Evolutionary conservation across 1,284 basidiomycete genomes (phyloP), one percentile per base, ranked within the genome.

Genomic region (Austroboletus rostrupii): DNA sequence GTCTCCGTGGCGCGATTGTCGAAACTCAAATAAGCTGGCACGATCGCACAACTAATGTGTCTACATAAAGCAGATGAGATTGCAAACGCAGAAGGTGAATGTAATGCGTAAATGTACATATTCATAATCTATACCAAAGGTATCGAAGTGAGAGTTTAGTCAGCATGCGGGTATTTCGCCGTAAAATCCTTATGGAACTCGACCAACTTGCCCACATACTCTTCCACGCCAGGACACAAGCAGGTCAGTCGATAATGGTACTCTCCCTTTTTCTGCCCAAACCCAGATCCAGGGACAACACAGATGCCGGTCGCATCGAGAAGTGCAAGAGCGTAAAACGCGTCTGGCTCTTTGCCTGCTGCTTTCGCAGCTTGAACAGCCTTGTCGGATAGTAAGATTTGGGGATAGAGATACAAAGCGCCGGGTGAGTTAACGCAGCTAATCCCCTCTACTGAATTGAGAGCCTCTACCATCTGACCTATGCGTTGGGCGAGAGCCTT

Each of bases 261-360:
- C 61, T 92, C 87, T 31, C 87, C 91, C 44, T 85, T 81, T 70
- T 80, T 85, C 74, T 97, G 94, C 3, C 94, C 93, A 64, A 97
- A 97, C 9, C 94, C 94, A 48, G 83, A 86, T 0, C 94, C 94
- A 9, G 92, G 90, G 1, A 97, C 89, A 20, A 92, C 90, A 61
- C 93, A 97, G 59, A 97, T 96, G 29, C 94, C 94, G 0, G 93
- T 96, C 57, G 83, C 80, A 56, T 96, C 90, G 45, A 97, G 74
- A 49, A 97, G 66, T 57, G 80, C 81, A 48, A 95, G 73, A 29
- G 91, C 81, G 64, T 97, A 97, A 64, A 95, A 87, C 47, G 85
- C 86, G 67, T 97, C 94, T 4, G 93, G 87, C 56, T 79, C 79
- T 72, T 91, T 90, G 3, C 87, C 88, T 3, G 73, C 76, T 61